Percentiles rank a stretch among this genome's conserved stretches.
These are phyloP conservation scores for Fraxinus ornus DNA, from an alignment of 305 asterid species.

Conservation along the genomic window DNA sequence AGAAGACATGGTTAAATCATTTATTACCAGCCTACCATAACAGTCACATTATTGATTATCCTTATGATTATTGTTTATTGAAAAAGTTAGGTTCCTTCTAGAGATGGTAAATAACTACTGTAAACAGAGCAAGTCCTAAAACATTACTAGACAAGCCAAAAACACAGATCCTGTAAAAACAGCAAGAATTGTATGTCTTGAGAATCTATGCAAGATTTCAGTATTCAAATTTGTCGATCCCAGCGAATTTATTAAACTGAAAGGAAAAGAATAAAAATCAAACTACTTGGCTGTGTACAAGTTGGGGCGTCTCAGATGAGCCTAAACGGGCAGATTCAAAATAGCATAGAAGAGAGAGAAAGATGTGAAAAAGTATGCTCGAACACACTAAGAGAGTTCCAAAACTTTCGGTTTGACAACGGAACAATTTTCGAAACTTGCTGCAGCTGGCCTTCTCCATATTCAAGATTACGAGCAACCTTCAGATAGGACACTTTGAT, in stretches of 20 bases:
- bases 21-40: background rate
- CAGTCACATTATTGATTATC: background rate
- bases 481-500: slow-evolving; percentile 13
- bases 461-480: slow-evolving; percentile 5
- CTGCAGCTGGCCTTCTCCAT: slow-evolving; percentile 13
- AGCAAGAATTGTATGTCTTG: slow-evolving; percentile 9
- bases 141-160: background rate
- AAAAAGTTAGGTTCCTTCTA: background rate
- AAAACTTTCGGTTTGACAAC: background rate
- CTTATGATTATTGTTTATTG: background rate
- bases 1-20: background rate
- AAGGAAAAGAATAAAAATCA: background rate
- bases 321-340: background rate
- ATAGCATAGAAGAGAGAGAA: background rate
- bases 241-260: background rate
- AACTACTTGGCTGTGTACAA: slow-evolving; percentile 17
- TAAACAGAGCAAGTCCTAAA: background rate
- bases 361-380: background rate
- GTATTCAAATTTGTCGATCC: slow-evolving; percentile 2
- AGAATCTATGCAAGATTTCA: background rate
- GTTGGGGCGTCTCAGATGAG: background rate
- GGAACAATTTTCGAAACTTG: slow-evolving; percentile 18
- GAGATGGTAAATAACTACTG: background rate
- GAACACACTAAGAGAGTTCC: background rate
- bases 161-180: background rate